These are phyloP conservation scores for Nakazawaea wickerhamii DNA, from an alignment of 805 yeast species.

Conservation along the genomic window DNA sequence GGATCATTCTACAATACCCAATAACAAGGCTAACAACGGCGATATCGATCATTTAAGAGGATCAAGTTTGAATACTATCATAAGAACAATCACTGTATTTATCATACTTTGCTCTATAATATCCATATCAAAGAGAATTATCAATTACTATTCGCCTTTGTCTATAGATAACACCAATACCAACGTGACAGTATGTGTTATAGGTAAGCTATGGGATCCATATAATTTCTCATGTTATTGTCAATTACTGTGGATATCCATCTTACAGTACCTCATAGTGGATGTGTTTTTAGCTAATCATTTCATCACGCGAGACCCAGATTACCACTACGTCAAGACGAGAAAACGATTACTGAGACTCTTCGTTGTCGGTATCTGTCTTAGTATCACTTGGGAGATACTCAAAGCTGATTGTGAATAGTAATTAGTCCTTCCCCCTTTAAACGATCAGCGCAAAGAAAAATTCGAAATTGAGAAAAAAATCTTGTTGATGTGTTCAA, in stretches of 20 bases:
- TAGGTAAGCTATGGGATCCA: not conserved
- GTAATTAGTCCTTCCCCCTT: not conserved
- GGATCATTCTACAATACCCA: too few species aligned
- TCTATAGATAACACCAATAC: not conserved
- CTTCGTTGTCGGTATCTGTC: conserved; percentile 7
- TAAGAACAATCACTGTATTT: not conserved
- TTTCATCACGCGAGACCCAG: not conserved
- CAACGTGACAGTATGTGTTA: not conserved
- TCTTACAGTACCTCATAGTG: conserved; percentile 4
- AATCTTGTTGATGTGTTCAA: not conserved
- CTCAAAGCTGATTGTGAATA: conserved; percentile 2
- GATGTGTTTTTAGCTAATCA: conserved; percentile 2
- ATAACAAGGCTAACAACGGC: too few species aligned
- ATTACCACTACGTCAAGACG: not conserved
- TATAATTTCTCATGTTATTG: not conserved
- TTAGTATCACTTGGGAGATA: conserved; percentile 4
- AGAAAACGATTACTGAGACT: conserved; percentile 4
- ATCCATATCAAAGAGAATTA: not conserved
- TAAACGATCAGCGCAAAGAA: not conserved
- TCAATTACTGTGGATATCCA: not conserved
- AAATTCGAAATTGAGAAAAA: not conserved
- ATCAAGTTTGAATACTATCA: not conserved
- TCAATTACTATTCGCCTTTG: not conserved
- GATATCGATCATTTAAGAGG: not conserved
- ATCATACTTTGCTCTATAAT: not conserved